Evolutionary conservation across 768 basidiomycete genomes (phyloP), one percentile per base, ranked within the genome.

Genomic region (Lactifluus subvellereus): DNA sequence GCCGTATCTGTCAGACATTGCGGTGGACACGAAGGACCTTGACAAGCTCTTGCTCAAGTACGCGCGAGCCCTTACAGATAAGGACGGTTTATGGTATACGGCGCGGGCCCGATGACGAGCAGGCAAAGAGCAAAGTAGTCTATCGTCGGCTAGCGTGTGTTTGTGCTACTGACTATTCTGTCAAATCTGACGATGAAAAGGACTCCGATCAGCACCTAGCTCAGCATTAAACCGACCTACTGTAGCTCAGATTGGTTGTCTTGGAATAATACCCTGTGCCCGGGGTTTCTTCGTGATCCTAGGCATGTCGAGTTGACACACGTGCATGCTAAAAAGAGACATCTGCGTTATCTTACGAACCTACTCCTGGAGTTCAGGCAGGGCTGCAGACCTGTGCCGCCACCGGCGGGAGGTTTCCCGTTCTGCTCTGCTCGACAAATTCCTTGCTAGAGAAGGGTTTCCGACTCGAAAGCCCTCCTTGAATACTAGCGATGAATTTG

Each of bases 31-130:
- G 8, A 96, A 97, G 73, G 92, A 92, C 70, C 80, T 90, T 45
- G 95, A 98, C 71, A 93, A 87, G 72, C 71, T 96, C 65, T 75
- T 97, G 43, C 81, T 92, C 48, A 98, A 94, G 75, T 91, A 88
- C 70, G 91, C 91, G 40, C 79, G 95, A 51, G 83, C 89, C 3
- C 80, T 86, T 48, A 90, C 87, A 56, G 87, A 89, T 56, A 70
- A 78, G 0, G 78, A 82, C 11, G 88, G 87, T 0, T 72, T 83
- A 40, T 89, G 84, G 81, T 96, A 93, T 73, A 89, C 87, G 1
- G 81, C 88, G 1, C 77, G 89, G 66, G 82, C 79, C n/a, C 48
- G 65, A 32, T 68, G 37, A 83, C 66, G 35, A 83, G 83, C 7
- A 18, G 13, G n/a, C 1, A 38, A 57, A 35, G 30, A 18, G 4